Conservation (phyloP, 331 rosid species). For the Spiraea crenata region DNA sequence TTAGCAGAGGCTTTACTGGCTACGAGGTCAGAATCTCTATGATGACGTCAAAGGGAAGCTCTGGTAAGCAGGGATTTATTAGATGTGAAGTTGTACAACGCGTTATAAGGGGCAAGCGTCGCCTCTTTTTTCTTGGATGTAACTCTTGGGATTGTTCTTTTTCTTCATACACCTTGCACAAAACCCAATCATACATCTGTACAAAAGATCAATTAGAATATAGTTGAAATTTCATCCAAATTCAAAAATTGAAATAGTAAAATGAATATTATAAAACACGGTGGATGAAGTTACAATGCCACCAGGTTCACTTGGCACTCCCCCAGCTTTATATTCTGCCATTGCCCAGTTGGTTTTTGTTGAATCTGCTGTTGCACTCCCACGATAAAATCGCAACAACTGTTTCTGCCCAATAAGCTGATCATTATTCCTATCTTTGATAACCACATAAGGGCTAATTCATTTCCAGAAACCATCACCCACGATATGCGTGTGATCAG, state of each 20-base stretch:
- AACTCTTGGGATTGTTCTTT: neutral
- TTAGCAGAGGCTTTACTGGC: neutral
- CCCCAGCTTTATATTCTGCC: neutral
- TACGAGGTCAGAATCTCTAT: slow-evolving; percentile 2
- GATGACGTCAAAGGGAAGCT: neutral
- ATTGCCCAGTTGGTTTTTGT: neutral
- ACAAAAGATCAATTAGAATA: too few relatives aligned
- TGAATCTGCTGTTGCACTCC: neutral
- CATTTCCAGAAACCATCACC: neutral
- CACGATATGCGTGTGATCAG: neutral
- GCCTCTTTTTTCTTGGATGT: neutral
- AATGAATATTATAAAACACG: too few relatives aligned
- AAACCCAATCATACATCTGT: neutral
- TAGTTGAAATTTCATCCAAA: too few relatives aligned
- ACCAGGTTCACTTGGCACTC: too few relatives aligned
- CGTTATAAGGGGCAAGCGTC: neutral
- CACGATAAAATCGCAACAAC: too few relatives aligned
- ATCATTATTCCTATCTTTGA: neutral
- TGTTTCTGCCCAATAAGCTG: neutral
- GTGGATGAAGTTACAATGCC: too few relatives aligned
- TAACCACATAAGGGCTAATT: neutral
- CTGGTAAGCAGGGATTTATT: too few relatives aligned
- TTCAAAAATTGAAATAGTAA: too few relatives aligned
- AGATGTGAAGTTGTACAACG: too few relatives aligned
- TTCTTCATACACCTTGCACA: neutral